These are phyloP conservation scores for Mycena sanguinolenta DNA, from an alignment of 768 basidiomycete genomes.

Conservation along the genomic window DNA sequence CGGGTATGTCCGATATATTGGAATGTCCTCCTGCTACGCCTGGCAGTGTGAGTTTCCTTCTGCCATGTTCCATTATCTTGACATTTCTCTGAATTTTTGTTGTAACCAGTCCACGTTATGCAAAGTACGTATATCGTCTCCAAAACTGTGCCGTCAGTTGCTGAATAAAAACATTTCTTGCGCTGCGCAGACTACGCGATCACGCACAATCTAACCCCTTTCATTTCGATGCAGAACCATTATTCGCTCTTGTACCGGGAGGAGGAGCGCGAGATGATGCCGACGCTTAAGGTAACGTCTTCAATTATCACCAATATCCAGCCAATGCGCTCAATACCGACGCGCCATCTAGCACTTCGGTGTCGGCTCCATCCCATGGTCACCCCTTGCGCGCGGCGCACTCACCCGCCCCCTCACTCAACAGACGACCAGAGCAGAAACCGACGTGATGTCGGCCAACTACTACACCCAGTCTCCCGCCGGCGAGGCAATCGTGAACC, in stretches of 20 bases:
- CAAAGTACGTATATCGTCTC: conserved; percentile 4
- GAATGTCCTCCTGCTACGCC: conserved; percentile 20
- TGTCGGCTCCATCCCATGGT: conserved; percentile 56
- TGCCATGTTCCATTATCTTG: too few relatives aligned
- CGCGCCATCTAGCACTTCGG: conserved; percentile 45
- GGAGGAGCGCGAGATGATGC: not conserved
- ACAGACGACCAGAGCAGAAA: conserved; percentile 44
- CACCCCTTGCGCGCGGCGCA: conserved; percentile 52
- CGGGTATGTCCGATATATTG: conserved; percentile 11
- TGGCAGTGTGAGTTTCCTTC: conserved; percentile 17
- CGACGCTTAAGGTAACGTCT: conserved; percentile 9
- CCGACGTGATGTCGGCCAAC: not conserved
- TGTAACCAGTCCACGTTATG: conserved; percentile 21
- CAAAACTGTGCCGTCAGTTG: not conserved
- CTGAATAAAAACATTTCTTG: not conserved
- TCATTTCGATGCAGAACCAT: conserved; percentile 60
- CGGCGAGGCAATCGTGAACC: not conserved
- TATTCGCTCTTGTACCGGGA: not conserved
- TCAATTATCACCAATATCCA: not conserved
- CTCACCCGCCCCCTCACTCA: conserved; percentile 47
- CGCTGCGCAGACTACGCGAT: conserved; percentile 54
- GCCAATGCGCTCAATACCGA: not conserved
- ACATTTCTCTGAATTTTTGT: too few relatives aligned
- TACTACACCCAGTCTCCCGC: not conserved
- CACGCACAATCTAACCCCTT: conserved; percentile 58